A percentile compares a stretch with the other conserved stretches of the same genome.
Evolutionary conservation across 768 basidiomycete genomes (phyloP).

Genomic region (Lactarius hatsudake): DNA sequence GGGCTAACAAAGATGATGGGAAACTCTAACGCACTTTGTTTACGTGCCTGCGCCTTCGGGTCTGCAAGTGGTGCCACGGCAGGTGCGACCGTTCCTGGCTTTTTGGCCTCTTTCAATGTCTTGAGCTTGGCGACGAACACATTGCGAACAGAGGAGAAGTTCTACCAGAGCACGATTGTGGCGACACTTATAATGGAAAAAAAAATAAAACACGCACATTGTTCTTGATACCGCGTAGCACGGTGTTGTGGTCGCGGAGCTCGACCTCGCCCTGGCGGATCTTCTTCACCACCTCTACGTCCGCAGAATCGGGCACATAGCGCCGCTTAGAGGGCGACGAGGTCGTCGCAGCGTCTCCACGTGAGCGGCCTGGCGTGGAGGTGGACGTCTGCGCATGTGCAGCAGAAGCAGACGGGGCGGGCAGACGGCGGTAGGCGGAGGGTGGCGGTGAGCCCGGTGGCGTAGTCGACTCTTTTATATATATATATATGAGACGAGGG

Average conservation of each 20-base stretch:
- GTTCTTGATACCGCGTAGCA: conserved; percentile 77
- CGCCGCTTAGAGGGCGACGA: conserved; percentile 58
- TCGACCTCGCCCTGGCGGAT: conserved; percentile 77
- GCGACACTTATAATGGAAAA: neutral
- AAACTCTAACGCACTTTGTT: conserved; percentile 54
- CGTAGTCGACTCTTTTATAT: conserved; percentile 47
- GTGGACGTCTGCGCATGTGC: conserved; percentile 23
- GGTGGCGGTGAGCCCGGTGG: conserved; percentile 56
- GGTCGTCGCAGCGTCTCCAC: conserved; percentile 27
- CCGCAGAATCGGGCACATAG: conserved; percentile 74
- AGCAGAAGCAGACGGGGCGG: conserved; percentile 26
- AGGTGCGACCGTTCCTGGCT: conserved; percentile 44
- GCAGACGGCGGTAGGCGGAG: conserved; percentile 11
- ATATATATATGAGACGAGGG: neutral
- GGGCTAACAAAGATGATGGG: neutral
- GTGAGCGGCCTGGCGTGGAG: conserved; percentile 24
- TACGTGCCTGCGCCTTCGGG: conserved; percentile 60
- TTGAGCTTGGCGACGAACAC: conserved; percentile 77
- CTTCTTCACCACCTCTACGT: conserved; percentile 83
- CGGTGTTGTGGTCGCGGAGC: conserved; percentile 76
- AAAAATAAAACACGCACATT: conserved; percentile 56
- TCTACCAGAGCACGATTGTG: conserved; percentile 44
- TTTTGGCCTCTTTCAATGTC: conserved; percentile 65
- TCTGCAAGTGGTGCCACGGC: conserved; percentile 42
- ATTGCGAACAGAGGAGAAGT: conserved; percentile 68